A percentile compares a stretch with the other conserved stretches of the same genome.
Conservation (phyloP, 371 early-diverging fungal genomes). For the Apophysomyces sp. region DNA sequence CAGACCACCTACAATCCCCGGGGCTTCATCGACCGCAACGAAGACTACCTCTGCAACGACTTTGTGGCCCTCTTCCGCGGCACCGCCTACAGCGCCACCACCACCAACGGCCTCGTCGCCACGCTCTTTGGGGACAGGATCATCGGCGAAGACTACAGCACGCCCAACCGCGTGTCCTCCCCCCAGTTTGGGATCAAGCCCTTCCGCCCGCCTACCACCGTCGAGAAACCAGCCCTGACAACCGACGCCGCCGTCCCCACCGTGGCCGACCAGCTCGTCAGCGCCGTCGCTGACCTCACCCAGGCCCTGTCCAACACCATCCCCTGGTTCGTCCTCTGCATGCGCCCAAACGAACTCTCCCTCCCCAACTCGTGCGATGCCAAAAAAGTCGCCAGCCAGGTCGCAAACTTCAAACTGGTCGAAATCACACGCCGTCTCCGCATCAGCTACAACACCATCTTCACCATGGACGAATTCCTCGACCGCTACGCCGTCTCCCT, state of each 20-base stretch:
- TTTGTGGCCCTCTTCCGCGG: slow-evolving; percentile 77
- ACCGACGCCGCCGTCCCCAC: slow-evolving; percentile 18
- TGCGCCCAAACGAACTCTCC: slow-evolving; percentile 69
- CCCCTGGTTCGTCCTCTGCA: slow-evolving; percentile 84
- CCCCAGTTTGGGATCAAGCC: slow-evolving; percentile 50
- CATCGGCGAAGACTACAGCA: slow-evolving; percentile 63
- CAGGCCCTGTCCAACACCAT: slow-evolving; percentile 73
- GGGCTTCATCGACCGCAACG: slow-evolving; percentile 69
- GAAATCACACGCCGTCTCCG: slow-evolving; percentile 49
- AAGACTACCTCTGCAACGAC: slow-evolving; percentile 73
- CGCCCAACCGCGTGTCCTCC: slow-evolving; percentile 24
- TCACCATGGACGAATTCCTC: slow-evolving; percentile 57
- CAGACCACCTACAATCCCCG: slow-evolving; percentile 71
- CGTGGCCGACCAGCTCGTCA: slow-evolving; percentile 50
- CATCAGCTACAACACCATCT: slow-evolving; percentile 55
- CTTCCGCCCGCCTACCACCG: slow-evolving; percentile 19
- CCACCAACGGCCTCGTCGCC: slow-evolving; percentile 76
- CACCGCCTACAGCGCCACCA: slow-evolving; percentile 41
- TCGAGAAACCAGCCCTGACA: neutral
- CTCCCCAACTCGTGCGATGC: slow-evolving; percentile 59
- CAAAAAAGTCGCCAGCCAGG: slow-evolving; percentile 55
- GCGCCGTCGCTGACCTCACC: slow-evolving; percentile 66
- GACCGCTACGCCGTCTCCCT: slow-evolving; percentile 66
- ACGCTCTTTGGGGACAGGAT: slow-evolving; percentile 72
- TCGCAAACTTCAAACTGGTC: slow-evolving; percentile 45